Evolutionary conservation across 2,329 filamentous ascomycete genomes (phyloP).

Genomic region (Neofusicoccum umdonicola): DNA sequence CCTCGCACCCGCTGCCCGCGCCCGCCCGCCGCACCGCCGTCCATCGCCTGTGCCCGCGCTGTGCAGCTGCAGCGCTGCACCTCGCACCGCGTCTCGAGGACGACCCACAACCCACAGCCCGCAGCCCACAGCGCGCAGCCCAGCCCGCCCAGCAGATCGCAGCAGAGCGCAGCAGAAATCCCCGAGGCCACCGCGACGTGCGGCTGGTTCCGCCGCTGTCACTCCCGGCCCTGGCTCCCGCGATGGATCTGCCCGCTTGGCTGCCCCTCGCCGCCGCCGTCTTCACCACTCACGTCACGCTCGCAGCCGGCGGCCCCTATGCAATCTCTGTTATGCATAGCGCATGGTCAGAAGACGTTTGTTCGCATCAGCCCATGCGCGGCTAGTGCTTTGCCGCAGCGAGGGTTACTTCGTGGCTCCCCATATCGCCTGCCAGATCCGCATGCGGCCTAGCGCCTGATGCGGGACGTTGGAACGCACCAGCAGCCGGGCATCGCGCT

Average conservation of each 20-base stretch:
- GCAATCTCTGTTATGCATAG: slow-evolving; percentile 16
- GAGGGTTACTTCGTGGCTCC: slow-evolving; percentile 17
- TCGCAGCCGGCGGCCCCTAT: slow-evolving; percentile 6
- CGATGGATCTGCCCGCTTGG: slow-evolving; percentile 9
- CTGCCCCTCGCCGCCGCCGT: background rate
- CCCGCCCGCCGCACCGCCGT: background rate
- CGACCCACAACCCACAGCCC: too few relatives aligned
- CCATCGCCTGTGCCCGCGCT: background rate
- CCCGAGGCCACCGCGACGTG: slow-evolving; percentile 5
- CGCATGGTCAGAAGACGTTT: slow-evolving; percentile 18
- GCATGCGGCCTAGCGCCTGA: slow-evolving; percentile 19
- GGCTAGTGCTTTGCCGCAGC: slow-evolving; percentile 17
- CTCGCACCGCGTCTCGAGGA: slow-evolving; percentile 7
- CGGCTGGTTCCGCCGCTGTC: slow-evolving; percentile 7
- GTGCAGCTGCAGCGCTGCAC: slow-evolving; percentile 6
- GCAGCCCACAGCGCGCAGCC: too few relatives aligned
- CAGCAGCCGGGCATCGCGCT: slow-evolving; percentile 9
- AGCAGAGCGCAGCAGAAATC: slow-evolving; percentile 17
- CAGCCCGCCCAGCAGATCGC: slow-evolving; percentile 11
- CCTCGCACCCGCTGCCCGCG: background rate
- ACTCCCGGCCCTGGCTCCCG: slow-evolving; percentile 7
- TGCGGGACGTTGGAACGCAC: slow-evolving; percentile 20
- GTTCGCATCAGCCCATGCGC: slow-evolving; percentile 17
- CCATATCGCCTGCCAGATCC: slow-evolving; percentile 16
- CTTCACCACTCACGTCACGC: slow-evolving; percentile 12